Evolutionary conservation across 2,329 filamentous ascomycete species (phyloP).

Genomic region (Paraphoma sp.): DNA sequence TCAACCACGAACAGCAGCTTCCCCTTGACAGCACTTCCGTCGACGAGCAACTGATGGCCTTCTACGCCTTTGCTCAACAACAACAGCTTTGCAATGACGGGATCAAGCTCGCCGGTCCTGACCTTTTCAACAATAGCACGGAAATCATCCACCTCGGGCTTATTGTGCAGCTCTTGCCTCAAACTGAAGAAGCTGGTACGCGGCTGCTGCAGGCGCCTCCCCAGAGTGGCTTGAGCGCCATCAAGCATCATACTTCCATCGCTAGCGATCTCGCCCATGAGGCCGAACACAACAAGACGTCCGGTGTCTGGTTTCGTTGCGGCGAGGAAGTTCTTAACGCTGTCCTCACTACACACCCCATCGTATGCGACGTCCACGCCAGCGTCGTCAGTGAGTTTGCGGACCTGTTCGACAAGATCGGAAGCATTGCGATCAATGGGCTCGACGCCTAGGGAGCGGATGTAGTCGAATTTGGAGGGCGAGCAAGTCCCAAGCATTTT

Average conservation of each 20-base stretch:
- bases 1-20: conserved; percentile 15
- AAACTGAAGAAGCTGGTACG: conserved; percentile 7
- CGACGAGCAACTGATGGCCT: conserved; percentile 9
- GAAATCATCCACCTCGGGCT: conserved; percentile 8
- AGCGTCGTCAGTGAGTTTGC: conserved; percentile 6
- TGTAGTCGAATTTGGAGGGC: conserved; percentile 11
- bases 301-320: conserved; percentile 9
- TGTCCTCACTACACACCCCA: conserved; percentile 10
- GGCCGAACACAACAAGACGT: conserved; percentile 11
- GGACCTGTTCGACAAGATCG: conserved; percentile 10
- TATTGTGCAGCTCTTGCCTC: conserved; percentile 5
- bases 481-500: conserved; percentile 14
- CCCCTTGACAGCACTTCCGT: conserved; percentile 9
- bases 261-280: conserved; percentile 8
- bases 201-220: conserved; percentile 5
- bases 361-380: conserved; percentile 18
- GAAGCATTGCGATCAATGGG: conserved; percentile 13
- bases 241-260: conserved; percentile 11
- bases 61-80: conserved; percentile 8
- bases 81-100: conserved; percentile 8
- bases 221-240: not conserved
- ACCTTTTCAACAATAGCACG: conserved; percentile 10
- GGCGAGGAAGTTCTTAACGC: conserved; percentile 4
- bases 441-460: conserved; percentile 12
- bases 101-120: conserved; percentile 7